Evolutionary conservation across 140 eudicot species (phyloP).

Genomic region (Bidens hawaiensis): DNA sequence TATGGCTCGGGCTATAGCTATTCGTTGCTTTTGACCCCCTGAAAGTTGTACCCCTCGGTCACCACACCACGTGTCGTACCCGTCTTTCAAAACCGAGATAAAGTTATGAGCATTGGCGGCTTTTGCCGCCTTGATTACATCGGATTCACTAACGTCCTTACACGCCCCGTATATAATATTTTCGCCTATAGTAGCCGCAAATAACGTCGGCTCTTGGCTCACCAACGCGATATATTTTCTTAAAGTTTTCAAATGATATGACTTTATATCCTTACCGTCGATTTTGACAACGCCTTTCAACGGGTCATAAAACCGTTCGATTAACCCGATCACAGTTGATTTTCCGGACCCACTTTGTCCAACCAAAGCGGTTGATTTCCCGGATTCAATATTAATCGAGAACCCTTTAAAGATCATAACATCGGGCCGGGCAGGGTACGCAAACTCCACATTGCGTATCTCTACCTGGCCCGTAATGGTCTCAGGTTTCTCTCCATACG

Average conservation of each 20-base stretch:
- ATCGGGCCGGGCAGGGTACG: constrained; percentile 61
- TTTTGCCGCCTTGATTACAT: constrained; percentile 58
- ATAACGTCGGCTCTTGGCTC: constrained; percentile 66
- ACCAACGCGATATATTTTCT: constrained; percentile 62
- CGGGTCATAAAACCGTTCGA: constrained; percentile 70
- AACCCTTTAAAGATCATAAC: constrained; percentile 46
- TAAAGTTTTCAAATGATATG: constrained; percentile 50
- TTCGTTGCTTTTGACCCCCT: constrained; percentile 73
- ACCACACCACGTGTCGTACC: constrained; percentile 69
- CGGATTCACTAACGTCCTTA: constrained; percentile 40
- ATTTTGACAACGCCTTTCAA: constrained; percentile 43
- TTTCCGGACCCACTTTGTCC: constrained; percentile 58
- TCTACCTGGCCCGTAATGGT: constrained; percentile 46
- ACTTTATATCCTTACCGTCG: constrained; percentile 54
- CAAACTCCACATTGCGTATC: constrained; percentile 45
- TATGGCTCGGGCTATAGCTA: constrained; percentile 71
- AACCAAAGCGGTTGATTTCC: constrained; percentile 63
- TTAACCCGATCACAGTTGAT: constrained; percentile 57
- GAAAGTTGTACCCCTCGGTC: constrained; percentile 66
- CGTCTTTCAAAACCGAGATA: constrained; percentile 43
- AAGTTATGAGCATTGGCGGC: constrained; percentile 74
- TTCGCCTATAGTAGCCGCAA: constrained; percentile 45
- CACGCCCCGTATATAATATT: constrained; percentile 53
- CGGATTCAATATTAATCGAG: constrained; percentile 54
- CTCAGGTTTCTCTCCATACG: constrained; percentile 43